Evolutionary conservation across 306 rosid genomes (phyloP).

Genomic region (Elaeagnus macrophylla): DNA sequence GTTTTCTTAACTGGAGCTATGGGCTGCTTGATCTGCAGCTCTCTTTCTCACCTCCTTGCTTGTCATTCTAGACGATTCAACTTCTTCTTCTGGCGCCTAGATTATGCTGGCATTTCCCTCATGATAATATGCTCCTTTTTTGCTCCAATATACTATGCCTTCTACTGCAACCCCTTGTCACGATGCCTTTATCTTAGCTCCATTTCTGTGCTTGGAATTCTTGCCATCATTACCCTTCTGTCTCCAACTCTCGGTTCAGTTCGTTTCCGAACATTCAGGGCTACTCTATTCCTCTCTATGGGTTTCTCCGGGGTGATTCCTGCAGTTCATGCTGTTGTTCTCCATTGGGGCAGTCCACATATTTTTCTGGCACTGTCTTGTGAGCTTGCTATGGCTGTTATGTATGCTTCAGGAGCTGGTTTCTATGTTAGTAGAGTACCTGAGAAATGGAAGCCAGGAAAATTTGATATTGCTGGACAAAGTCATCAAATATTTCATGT

Average conservation of each 20-base stretch:
- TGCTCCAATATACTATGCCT: constrained; percentile 76
- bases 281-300: constrained; percentile 62
- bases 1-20: constrained; percentile 76
- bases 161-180: constrained; percentile 49
- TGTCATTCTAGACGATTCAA: constrained; percentile 73
- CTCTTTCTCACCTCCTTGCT: constrained; percentile 73
- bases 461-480: constrained; percentile 83
- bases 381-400: constrained; percentile 65
- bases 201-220: constrained; percentile 52
- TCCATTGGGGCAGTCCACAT: constrained; percentile 41
- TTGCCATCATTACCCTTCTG: constrained; percentile 59
- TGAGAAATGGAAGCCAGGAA: constrained; percentile 81
- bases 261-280: constrained; percentile 54
- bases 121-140: constrained; percentile 85
- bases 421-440: constrained; percentile 71
- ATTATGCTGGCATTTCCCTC: constrained; percentile 78
- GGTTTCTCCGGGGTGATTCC: constrained; percentile 88
- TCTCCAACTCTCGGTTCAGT: constrained; percentile 51
- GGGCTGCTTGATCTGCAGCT: constrained; percentile 75
- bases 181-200: constrained; percentile 51
- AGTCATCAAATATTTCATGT: constrained; percentile 92
- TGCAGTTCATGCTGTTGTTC: constrained; percentile 49
- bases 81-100: constrained; percentile 81
- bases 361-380: constrained; percentile 47
- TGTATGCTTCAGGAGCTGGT: constrained; percentile 60